These are phyloP conservation scores for Orobanche coerulescens DNA, from an alignment of 257 asterid genomes.

Conservation along the genomic window DNA sequence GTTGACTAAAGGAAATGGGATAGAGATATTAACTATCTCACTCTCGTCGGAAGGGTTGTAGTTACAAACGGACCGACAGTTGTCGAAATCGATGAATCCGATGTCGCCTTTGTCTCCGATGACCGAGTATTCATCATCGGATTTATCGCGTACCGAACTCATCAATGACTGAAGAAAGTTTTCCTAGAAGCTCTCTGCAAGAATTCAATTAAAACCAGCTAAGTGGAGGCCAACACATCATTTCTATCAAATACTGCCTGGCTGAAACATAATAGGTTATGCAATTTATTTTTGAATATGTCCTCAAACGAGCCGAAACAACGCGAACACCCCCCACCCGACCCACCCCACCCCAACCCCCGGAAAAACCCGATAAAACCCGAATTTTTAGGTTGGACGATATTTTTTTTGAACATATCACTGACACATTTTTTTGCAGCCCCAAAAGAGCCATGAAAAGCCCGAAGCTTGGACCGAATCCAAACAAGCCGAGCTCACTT, in stretches of 20 bases:
- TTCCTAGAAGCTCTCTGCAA: conserved; percentile 27
- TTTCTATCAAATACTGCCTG: neutral
- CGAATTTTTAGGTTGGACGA: too few species aligned
- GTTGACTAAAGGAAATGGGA: conserved; percentile 57
- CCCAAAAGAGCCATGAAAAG: too few species aligned
- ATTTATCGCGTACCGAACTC: conserved; percentile 37
- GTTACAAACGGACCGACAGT: conserved; percentile 39
- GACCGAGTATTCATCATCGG: conserved; percentile 73
- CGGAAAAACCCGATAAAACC: too few species aligned
- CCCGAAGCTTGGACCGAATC: too few species aligned
- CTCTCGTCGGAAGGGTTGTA: conserved; percentile 72
- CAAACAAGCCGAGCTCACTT: too few species aligned
- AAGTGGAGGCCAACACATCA: conserved; percentile 13
- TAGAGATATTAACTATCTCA: conserved; percentile 41
- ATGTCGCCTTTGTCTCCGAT: conserved; percentile 79
- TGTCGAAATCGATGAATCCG: conserved; percentile 67
- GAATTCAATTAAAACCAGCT: conserved; percentile 12
- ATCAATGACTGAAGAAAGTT: conserved; percentile 23
- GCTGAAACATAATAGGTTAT: too few species aligned
- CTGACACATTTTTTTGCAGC: too few species aligned
- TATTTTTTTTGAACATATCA: too few species aligned
- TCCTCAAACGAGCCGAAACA: too few species aligned
- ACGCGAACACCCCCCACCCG: too few species aligned
- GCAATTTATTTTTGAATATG: too few species aligned
- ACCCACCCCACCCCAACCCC: too few species aligned